Evolutionary conservation across 768 basidiomycete species (phyloP), one percentile per base, ranked within the genome.

Genomic region (Suillus ampliporus): DNA sequence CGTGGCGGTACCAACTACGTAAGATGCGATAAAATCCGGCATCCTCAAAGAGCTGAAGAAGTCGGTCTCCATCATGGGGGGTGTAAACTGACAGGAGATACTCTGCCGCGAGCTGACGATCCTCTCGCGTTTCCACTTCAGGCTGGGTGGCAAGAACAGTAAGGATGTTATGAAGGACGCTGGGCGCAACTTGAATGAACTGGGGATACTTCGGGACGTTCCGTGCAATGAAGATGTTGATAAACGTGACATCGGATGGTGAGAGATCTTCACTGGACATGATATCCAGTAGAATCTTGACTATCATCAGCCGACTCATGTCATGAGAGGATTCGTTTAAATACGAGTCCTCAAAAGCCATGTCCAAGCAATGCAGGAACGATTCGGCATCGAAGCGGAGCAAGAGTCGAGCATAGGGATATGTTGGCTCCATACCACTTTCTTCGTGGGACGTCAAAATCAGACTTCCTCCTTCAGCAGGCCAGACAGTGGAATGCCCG

Each of bases 201-300:
- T 97, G 95, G 1, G 91, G 88, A 77, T 99, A 99, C 77, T 98
- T 99, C 0, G 97, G 94, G 13, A 97, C 87, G 74, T 99, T 99
- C 62, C 96, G 90, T 4, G 97, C 94, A 61, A 99, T 84, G 76
- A 99, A 99, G 64, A 99, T 99, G 71, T 96, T 88, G 56, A 97
- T 83, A 74, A 99, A 92, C 4, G 92, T 95, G 62, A 80, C 77
- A 71, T 93, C 94, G 44, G 82, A 75, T 34, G 84, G 75, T 0
- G 86, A 77, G 31, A 95, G 76, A 54, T 82, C 80, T 26, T 77
- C 78, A 57, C 78, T 72, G 6, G 86, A 79, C 7, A 90, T 67
- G 40, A 96, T 88, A 70, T 98, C 95, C 61, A 95, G 82, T 40
- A 98, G 79, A 60, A 94, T 89, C 68, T 90, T 90, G 70, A 96